Conservation (phyloP, 371 early-diverging fungal genomes). For the Actinomortierella wolfii region DNA sequence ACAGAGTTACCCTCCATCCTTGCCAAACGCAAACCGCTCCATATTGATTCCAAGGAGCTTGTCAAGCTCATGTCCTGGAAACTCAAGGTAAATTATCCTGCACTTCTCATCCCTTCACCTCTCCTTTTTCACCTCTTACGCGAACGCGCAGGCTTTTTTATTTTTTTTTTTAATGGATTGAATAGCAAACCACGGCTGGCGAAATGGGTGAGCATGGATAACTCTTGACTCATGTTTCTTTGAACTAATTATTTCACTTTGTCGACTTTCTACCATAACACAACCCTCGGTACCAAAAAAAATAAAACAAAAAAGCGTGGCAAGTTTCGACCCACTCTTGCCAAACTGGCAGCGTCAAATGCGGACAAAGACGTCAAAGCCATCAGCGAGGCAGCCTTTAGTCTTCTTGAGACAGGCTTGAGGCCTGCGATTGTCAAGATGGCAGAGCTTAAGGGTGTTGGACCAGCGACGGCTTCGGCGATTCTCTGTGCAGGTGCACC, state of each 20-base stretch:
- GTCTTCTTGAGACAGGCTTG: neutral
- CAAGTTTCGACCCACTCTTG: conserved; percentile 37
- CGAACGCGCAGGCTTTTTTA: neutral
- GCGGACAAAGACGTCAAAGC: conserved; percentile 21
- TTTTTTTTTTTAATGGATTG: conserved; percentile 2
- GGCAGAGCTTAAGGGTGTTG: conserved; percentile 42
- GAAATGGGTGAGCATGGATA: too few species aligned
- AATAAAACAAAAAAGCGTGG: conserved; percentile 23
- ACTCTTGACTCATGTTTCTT: neutral
- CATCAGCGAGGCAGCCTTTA: conserved; percentile 28
- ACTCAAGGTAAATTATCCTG: conserved; percentile 20
- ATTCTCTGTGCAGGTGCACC: conserved; percentile 39
- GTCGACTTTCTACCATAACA: too few species aligned
- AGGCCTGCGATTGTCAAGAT: conserved; percentile 33
- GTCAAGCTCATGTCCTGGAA: conserved; percentile 41
- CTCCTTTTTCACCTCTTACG: neutral
- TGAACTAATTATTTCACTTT: neutral
- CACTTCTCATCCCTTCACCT: neutral
- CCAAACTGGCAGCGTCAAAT: conserved; percentile 25
- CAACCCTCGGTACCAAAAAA: too few species aligned
- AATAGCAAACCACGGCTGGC: too few species aligned
- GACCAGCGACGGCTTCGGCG: conserved; percentile 43
- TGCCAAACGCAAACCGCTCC: conserved; percentile 10
- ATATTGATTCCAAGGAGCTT: conserved; percentile 25
- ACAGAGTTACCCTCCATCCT: conserved; percentile 15